A percentile compares a stretch with the other conserved stretches of the same genome.
Evolutionary conservation across 164 flowering plant genomes (phyloP).

Genomic region (Platanus orientalis): DNA sequence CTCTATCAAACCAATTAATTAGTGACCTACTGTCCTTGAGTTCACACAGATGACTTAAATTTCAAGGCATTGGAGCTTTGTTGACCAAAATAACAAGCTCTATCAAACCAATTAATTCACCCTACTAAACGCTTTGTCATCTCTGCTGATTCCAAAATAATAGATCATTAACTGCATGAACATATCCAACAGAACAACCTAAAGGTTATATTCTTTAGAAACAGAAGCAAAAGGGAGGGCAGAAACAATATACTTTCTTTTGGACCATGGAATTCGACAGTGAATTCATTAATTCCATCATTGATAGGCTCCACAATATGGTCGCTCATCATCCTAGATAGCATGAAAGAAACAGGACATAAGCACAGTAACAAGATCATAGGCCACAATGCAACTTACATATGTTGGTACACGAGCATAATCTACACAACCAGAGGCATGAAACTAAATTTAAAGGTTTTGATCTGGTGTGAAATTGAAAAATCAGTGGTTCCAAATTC

Average conservation of each 20-base stretch:
- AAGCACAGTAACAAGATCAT: neutral
- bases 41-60: too few relatives aligned
- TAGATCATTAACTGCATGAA: neutral
- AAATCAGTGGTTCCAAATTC: too few relatives aligned
- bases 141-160: neutral
- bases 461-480: too few relatives aligned
- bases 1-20: neutral
- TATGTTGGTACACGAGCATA: too few relatives aligned
- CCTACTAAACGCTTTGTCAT: neutral
- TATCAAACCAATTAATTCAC: neutral
- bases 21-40: too few relatives aligned
- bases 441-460: too few relatives aligned
- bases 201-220: neutral
- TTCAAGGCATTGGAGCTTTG: too few relatives aligned
- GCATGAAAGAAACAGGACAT: neutral
- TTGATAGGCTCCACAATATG: slow-evolving; percentile 78
- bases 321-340: slow-evolving; percentile 92
- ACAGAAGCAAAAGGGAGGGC: neutral
- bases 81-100: neutral
- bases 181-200: neutral
- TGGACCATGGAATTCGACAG: slow-evolving; percentile 92
- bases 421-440: too few relatives aligned
- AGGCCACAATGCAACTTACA: too few relatives aligned
- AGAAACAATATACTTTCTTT: slow-evolving; percentile 66
- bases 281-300: slow-evolving; percentile 86